Evolutionary conservation across 352 stramenopile species (phyloP).

Genomic region (Globisporangium uncinulatum): DNA sequence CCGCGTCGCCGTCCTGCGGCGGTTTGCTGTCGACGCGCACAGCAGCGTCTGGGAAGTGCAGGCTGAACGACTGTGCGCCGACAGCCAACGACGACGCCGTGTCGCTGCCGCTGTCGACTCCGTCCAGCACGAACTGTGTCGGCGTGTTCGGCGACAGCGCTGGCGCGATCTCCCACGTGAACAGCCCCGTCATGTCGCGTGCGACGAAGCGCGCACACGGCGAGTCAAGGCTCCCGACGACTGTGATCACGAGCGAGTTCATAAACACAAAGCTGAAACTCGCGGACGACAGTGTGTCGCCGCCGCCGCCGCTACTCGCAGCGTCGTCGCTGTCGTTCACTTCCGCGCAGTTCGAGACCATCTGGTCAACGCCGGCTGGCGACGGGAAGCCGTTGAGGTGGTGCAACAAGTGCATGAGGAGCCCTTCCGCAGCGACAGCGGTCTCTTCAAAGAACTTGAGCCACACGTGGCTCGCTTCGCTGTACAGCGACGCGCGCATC

Average conservation of each 20-base stretch:
- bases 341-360: constrained; percentile 77
- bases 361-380: constrained; percentile 75
- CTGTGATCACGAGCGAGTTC: constrained; percentile 82
- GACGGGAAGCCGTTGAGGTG: constrained; percentile 85
- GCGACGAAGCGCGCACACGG: constrained; percentile 71
- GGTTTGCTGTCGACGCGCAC: constrained; percentile 62
- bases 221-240: constrained; percentile 77
- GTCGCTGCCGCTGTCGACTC: background rate
- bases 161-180: constrained; percentile 78
- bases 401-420: constrained; percentile 83
- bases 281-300: constrained; percentile 7
- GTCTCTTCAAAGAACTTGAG: constrained; percentile 84
- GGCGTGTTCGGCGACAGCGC: constrained; percentile 10
- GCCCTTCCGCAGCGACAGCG: constrained; percentile 67
- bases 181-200: constrained; percentile 80
- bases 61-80: constrained; percentile 19
- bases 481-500: constrained; percentile 78
- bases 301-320: constrained; percentile 15
- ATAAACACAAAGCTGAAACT: constrained; percentile 86
- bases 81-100: background rate
- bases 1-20: constrained; percentile 22
- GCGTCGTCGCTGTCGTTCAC: constrained; percentile 38
- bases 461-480: constrained; percentile 61
- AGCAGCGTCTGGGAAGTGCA: constrained; percentile 37
- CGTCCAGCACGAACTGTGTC: background rate